A percentile compares a stretch with the other conserved stretches of the same genome.
Conservation (phyloP, 2,329 filamentous ascomycete species). For the Emmonsia crescens region DNA sequence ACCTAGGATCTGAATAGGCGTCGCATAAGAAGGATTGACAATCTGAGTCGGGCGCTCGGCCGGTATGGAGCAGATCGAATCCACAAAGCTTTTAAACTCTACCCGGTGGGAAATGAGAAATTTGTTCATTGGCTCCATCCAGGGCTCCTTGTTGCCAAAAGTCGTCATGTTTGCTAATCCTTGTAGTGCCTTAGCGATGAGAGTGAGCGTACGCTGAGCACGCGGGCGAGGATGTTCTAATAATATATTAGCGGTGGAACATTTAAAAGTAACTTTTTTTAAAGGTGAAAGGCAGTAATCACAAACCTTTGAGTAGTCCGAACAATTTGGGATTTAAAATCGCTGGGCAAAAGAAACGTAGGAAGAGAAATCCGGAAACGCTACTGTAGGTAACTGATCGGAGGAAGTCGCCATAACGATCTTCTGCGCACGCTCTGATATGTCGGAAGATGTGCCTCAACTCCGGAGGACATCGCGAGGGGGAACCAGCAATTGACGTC, state of each 20-base stretch:
- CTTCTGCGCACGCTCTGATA: slow-evolving; percentile 82
- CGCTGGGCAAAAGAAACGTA: slow-evolving; percentile 93
- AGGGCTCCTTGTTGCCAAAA: slow-evolving; percentile 91
- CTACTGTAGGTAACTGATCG: slow-evolving; percentile 86
- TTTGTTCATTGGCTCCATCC: slow-evolving; percentile 97
- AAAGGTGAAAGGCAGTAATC: neutral
- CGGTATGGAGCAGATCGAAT: slow-evolving; percentile 73
- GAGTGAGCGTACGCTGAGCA: slow-evolving; percentile 76
- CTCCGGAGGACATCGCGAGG: slow-evolving; percentile 64
- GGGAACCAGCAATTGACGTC: slow-evolving; percentile 69
- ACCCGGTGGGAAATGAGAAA: slow-evolving; percentile 67
- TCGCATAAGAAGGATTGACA: slow-evolving; percentile 78
- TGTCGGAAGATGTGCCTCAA: slow-evolving; percentile 80
- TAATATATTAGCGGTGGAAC: slow-evolving; percentile 16
- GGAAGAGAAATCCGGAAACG: slow-evolving; percentile 86
- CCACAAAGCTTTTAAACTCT: slow-evolving; percentile 77
- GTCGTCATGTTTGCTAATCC: slow-evolving; percentile 81
- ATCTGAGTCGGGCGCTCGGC: slow-evolving; percentile 54
- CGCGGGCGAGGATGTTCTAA: slow-evolving; percentile 68
- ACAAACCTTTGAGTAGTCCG: slow-evolving; percentile 60
- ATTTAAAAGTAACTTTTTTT: neutral
- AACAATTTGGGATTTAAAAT: slow-evolving; percentile 92
- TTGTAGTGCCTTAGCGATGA: slow-evolving; percentile 87
- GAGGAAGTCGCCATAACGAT: slow-evolving; percentile 86
- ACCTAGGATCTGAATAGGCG: slow-evolving; percentile 78